A percentile compares a stretch with the other conserved stretches of the same genome.
These are phyloP conservation scores for Trypanosoma conorhini DNA, from an alignment of 208 protist species.

Conservation along the genomic window DNA sequence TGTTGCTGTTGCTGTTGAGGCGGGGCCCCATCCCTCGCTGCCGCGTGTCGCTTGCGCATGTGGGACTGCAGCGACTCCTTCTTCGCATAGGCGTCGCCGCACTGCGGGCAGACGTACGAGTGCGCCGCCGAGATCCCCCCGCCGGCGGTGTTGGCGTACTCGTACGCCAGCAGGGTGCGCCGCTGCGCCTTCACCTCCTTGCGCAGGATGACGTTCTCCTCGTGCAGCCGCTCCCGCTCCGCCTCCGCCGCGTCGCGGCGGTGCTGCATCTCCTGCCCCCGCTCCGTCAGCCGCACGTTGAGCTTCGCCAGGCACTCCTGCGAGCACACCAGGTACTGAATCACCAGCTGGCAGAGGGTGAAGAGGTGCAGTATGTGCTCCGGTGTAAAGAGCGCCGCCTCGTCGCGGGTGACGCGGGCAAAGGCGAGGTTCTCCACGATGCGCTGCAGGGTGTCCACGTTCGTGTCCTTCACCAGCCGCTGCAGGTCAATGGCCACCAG, in stretches of 20 bases:
- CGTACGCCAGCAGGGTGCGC: constrained; percentile 80
- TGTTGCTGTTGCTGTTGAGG: constrained; percentile 7
- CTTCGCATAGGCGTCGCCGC: constrained; percentile 84
- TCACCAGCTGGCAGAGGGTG: constrained; percentile 78
- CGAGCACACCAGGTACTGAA: constrained; percentile 91
- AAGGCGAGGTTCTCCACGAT: constrained; percentile 90
- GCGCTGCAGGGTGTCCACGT: constrained; percentile 86
- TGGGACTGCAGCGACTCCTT: constrained; percentile 88
- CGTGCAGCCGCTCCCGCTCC: constrained; percentile 35
- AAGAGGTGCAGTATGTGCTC: constrained; percentile 89
- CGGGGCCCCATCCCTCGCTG: neutral
- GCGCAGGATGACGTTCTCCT: constrained; percentile 62
- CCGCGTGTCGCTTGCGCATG: constrained; percentile 83
- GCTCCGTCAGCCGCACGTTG: constrained; percentile 74
- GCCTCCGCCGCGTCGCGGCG: constrained; percentile 35
- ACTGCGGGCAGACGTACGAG: constrained; percentile 53
- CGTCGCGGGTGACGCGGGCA: constrained; percentile 80
- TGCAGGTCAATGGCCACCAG: constrained; percentile 85
- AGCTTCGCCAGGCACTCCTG: constrained; percentile 86
- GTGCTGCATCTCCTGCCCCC: constrained; percentile 47
- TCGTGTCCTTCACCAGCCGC: constrained; percentile 77
- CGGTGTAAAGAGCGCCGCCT: constrained; percentile 84
- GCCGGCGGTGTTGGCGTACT: constrained; percentile 51
- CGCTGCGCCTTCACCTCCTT: constrained; percentile 89
- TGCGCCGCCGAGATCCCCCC: constrained; percentile 1